These are phyloP conservation scores for Discostella stelligeroides DNA, from an alignment of 108 stramenopile genomes.

Conservation along the genomic window DNA sequence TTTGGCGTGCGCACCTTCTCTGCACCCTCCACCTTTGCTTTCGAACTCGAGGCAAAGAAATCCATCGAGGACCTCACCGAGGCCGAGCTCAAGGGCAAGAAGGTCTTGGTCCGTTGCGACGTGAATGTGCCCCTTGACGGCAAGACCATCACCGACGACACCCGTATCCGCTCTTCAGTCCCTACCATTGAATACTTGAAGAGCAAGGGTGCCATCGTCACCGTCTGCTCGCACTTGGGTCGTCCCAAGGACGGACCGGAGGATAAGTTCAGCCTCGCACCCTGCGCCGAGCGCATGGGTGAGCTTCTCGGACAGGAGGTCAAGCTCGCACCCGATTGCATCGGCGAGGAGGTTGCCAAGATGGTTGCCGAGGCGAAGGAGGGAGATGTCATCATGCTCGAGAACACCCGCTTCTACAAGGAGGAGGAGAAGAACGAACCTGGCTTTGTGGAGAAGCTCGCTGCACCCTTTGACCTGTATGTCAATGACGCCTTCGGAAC, in stretches of 20 bases:
- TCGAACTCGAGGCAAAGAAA: slow-evolving; percentile 92
- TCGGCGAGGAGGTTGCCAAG: slow-evolving; percentile 92
- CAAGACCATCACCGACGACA: slow-evolving; percentile 98
- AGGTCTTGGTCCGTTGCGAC: slow-evolving; percentile 96
- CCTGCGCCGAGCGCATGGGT: slow-evolving; percentile 94
- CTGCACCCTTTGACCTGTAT: slow-evolving; percentile 90
- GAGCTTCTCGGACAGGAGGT: slow-evolving; percentile 94
- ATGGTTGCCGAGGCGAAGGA: slow-evolving; percentile 81
- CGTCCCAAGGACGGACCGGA: slow-evolving; percentile 97
- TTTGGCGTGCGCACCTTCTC: slow-evolving; percentile 65
- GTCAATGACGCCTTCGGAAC: slow-evolving; percentile 99
- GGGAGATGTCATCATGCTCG: slow-evolving; percentile 98
- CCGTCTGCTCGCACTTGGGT: slow-evolving; percentile 99
- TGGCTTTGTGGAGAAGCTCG: slow-evolving; percentile 91
- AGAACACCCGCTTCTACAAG: slow-evolving; percentile 99
- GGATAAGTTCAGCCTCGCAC: slow-evolving; percentile 98
- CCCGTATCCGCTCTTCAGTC: slow-evolving; percentile 97
- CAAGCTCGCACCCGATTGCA: slow-evolving; percentile 95
- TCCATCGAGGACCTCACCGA: slow-evolving; percentile 93
- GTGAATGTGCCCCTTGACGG: slow-evolving; percentile 98
- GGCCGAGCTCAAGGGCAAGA: slow-evolving; percentile 95
- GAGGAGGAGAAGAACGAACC: slow-evolving; percentile 95
- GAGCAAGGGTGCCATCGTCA: slow-evolving; percentile 96
- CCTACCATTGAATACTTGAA: slow-evolving; percentile 98
- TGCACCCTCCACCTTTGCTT: slow-evolving; percentile 45